These are phyloP conservation scores for Boletus vinaceobasis DNA, from an alignment of 768 basidiomycete species.

Conservation along the genomic window DNA sequence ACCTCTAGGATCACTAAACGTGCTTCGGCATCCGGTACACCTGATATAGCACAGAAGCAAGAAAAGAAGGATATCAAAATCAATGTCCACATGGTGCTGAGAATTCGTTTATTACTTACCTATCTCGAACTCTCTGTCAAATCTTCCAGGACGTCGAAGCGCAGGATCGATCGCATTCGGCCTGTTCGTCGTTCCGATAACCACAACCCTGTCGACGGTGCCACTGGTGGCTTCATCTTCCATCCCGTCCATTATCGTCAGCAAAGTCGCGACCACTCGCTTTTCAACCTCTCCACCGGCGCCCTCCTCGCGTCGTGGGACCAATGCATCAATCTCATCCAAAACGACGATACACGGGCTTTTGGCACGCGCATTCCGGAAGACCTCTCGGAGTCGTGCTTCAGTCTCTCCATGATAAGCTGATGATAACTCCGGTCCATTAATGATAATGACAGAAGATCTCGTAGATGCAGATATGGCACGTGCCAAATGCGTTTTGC, in stretches of 20 bases:
- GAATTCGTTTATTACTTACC: constrained; percentile 42
- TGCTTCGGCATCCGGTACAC: constrained; percentile 84
- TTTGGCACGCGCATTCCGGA: constrained; percentile 73
- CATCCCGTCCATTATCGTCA: constrained; percentile 95
- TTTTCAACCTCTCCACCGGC: constrained; percentile 95
- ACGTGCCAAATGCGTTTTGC: constrained; percentile 94
- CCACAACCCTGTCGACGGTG: constrained; percentile 64
- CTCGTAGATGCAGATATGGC: constrained; percentile 87
- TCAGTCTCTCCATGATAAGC: constrained; percentile 99
- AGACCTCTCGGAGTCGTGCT: constrained; percentile 83
- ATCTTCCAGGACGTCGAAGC: constrained; percentile 81
- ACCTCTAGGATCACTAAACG: constrained; percentile 86
- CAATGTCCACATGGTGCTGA: not conserved
- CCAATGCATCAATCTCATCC: constrained; percentile 95
- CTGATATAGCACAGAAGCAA: constrained; percentile 37
- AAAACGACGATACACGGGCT: constrained; percentile 92
- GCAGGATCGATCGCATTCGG: constrained; percentile 97
- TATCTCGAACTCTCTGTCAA: constrained; percentile 95
- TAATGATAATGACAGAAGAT: constrained; percentile 88
- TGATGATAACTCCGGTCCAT: constrained; percentile 92
- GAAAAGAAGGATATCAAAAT: not conserved
- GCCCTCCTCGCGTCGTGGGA: constrained; percentile 84
- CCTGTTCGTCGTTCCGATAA: constrained; percentile 94
- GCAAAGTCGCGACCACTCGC: constrained; percentile 88
- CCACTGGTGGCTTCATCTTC: constrained; percentile 44